Conservation (phyloP, 805 yeast genomes). For the Jamesozyma spencerorum region DNA sequence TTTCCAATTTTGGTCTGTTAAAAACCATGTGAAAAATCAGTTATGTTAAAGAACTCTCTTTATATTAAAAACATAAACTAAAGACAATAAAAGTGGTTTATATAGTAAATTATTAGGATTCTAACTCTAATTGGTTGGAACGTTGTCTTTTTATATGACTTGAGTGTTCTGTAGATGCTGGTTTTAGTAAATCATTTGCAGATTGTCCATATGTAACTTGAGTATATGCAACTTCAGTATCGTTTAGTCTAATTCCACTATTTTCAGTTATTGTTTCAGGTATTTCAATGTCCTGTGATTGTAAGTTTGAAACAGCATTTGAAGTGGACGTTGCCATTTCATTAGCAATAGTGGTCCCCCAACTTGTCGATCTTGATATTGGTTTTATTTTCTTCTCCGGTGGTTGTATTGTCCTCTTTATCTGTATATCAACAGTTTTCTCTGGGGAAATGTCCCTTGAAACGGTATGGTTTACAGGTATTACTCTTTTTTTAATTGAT, state of each 20-base stretch:
- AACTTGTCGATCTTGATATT: conserved; percentile 18
- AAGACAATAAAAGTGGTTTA: no score
- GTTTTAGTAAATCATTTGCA: neutral
- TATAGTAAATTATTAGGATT: neutral
- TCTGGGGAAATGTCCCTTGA: neutral
- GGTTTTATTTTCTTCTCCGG: conserved; percentile 4
- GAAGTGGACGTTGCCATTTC: neutral
- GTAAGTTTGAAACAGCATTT: neutral
- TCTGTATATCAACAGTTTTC: no score
- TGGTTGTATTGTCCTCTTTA: conserved; percentile 5
- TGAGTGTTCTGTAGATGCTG: conserved; percentile 1
- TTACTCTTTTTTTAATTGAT: neutral
- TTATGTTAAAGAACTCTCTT: no score
- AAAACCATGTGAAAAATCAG: no score
- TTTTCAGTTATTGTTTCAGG: conserved; percentile 2
- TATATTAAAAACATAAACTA: no score
- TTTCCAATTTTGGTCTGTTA: no score
- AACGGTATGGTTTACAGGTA: neutral
- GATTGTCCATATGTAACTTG: conserved; percentile 25
- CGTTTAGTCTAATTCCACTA: neutral
- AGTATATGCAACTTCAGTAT: conserved; percentile 9
- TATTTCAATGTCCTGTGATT: neutral
- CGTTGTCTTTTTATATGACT: conserved; percentile 18
- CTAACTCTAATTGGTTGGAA: conserved; percentile 13
- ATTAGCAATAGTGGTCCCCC: conserved; percentile 25